phyloP scores from a whole-genome alignment of 345 rosid species.

The Citrus reticulata region DNA sequence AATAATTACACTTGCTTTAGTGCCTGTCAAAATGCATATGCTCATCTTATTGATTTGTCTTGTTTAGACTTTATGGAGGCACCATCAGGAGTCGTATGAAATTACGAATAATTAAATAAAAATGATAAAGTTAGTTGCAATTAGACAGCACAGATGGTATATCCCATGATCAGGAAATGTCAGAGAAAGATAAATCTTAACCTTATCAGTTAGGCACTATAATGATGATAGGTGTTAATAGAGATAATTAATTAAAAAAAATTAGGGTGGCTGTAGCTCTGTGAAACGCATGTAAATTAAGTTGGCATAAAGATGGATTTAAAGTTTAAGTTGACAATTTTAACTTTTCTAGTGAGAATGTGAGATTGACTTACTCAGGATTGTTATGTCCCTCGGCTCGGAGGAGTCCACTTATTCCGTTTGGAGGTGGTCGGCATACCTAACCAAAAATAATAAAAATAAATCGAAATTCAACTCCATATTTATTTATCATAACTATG shows the following conservation, averaged over 20 bases:
- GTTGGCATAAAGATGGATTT: no score
- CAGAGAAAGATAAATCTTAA: background rate
- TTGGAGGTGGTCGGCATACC: constrained; percentile 60
- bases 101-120: background rate
- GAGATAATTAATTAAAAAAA: background rate
- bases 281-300: no score
- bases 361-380: constrained; percentile 43
- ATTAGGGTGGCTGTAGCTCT: no score
- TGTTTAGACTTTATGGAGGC: background rate
- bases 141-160: background rate
- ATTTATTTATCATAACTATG: background rate
- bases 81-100: no score
- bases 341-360: no score
- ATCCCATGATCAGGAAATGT: background rate
- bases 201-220: background rate
- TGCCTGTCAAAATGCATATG: background rate
- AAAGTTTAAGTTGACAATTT: no score
- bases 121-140: background rate
- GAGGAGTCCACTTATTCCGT: constrained; percentile 64
- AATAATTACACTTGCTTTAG: background rate
- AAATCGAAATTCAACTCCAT: background rate
- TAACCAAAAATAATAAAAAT: constrained; percentile 15
- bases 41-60: background rate
- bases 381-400: constrained; percentile 55
- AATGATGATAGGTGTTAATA: background rate